Conservation (phyloP, 768 basidiomycete genomes). For the Phlegmacium glaucopus region DNA sequence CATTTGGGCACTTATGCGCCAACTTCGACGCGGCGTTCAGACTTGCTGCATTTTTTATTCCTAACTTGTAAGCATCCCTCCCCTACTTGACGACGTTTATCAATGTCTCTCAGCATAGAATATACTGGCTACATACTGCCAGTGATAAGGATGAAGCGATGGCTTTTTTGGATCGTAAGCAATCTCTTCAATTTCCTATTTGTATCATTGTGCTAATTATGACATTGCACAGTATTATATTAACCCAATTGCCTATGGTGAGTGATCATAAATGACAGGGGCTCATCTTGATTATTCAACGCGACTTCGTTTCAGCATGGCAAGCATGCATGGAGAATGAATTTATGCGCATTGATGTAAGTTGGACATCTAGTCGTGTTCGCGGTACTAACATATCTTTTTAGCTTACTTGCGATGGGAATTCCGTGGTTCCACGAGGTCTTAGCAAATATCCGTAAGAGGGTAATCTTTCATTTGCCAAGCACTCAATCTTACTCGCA, state of each 20-base stretch:
- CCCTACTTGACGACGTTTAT: neutral
- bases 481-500: neutral
- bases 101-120: constrained; percentile 36
- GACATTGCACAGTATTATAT: constrained; percentile 55
- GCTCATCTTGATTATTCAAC: neutral
- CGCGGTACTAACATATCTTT: constrained; percentile 2
- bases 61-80: constrained; percentile 52
- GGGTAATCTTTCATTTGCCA: neutral
- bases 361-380: constrained; percentile 15
- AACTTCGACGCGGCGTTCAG: constrained; percentile 46
- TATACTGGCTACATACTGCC: constrained; percentile 74
- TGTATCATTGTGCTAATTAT: neutral
- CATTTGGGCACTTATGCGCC: constrained; percentile 52
- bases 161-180: constrained; percentile 83
- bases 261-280: constrained; percentile 2
- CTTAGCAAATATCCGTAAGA: constrained; percentile 61
- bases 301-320: constrained; percentile 46
- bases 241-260: constrained; percentile 74
- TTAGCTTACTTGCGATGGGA: constrained; percentile 64
- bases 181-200: neutral
- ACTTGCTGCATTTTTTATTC: constrained; percentile 65
- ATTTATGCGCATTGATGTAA: constrained; percentile 65
- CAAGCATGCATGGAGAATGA: constrained; percentile 84
- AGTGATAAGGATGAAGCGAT: constrained; percentile 67
- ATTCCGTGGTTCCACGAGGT: constrained; percentile 59